A percentile compares a stretch with the other conserved stretches of the same genome.
Evolutionary conservation across 805 yeast species (phyloP).

Genomic region (Saccharomycopsis fibuligera): DNA sequence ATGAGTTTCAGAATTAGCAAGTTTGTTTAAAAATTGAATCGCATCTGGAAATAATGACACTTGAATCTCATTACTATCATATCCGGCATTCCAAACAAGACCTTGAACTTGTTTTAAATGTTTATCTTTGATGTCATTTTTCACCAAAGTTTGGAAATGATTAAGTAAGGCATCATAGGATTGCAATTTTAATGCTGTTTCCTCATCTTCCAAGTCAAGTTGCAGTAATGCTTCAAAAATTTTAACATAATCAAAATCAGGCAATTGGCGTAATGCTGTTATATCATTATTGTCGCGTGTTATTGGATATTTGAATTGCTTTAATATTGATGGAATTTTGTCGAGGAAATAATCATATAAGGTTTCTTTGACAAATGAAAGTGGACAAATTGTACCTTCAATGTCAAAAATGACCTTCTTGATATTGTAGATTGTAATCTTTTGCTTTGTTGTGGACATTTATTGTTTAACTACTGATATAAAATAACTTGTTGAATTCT

Average conservation of each 20-base stretch:
- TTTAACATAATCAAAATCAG: not conserved
- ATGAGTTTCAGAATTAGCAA: constrained; percentile 29
- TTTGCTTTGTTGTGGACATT: too few relatives aligned
- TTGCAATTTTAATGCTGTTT: not conserved
- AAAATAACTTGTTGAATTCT: too few relatives aligned
- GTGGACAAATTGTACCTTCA: constrained; percentile 93
- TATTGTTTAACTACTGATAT: too few relatives aligned
- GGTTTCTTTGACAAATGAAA: constrained; percentile 74
- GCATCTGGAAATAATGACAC: constrained; percentile 81
- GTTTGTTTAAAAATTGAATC: constrained; percentile 40
- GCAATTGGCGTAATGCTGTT: not conserved
- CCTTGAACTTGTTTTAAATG: constrained; percentile 78
- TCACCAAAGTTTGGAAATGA: constrained; percentile 54
- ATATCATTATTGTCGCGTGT: not conserved
- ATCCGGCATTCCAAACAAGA: constrained; percentile 73
- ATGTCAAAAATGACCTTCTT: constrained; percentile 55
- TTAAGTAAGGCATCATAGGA: constrained; percentile 31
- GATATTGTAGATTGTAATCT: not conserved
- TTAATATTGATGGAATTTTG: constrained; percentile 39
- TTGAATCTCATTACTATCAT: constrained; percentile 62
- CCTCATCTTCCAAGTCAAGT: not conserved
- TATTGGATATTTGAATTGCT: constrained; percentile 23
- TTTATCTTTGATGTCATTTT: constrained; percentile 69
- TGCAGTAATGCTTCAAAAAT: not conserved
- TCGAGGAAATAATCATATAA: constrained; percentile 69